Conservation (phyloP, 345 rosid genomes). For the Eucalyptus rudis region DNA sequence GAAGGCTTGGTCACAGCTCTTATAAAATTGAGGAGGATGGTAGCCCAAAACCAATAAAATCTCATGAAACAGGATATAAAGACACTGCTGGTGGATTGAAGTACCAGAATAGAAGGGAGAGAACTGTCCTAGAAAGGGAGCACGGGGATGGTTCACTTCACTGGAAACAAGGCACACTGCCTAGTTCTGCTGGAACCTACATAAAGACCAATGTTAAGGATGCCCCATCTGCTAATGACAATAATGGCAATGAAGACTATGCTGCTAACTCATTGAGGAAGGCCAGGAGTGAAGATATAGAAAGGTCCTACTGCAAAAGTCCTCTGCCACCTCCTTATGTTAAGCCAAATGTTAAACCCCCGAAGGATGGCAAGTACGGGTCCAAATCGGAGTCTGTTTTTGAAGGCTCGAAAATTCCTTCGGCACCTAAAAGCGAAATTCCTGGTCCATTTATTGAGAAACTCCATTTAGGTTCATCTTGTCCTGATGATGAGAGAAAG, state of each 20-base stretch:
- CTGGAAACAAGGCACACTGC: conserved; percentile 9
- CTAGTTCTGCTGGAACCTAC: conserved; percentile 1
- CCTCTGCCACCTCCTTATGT: conserved; percentile 25
- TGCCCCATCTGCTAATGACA: conserved; percentile 2
- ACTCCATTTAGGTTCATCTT: conserved; percentile 5
- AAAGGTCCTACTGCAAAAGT: conserved; percentile 20
- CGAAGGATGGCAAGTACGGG: conserved; percentile 18
- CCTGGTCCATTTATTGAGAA: conserved; percentile 5
- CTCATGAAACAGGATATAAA: conserved; percentile 20
- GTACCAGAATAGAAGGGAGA: conserved; percentile 5
- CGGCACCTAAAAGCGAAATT: conserved; percentile 1
- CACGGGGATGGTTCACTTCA: not conserved
- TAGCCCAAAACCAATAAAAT: conserved; percentile 24
- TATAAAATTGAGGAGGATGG: conserved; percentile 32
- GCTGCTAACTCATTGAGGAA: conserved; percentile 5
- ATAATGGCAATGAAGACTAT: conserved; percentile 3
- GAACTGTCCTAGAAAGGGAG: conserved; percentile 16
- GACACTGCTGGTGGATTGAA: not conserved
- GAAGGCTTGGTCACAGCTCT: conserved; percentile 18
- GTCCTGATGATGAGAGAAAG: conserved; percentile 14
- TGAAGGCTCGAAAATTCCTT: conserved; percentile 16
- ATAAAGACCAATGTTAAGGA: conserved; percentile 11
- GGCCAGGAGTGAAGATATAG: conserved; percentile 21
- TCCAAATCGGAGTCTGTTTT: conserved; percentile 8
- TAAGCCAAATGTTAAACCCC: conserved; percentile 7